Conservation (phyloP, 1,139 yeast species). For the Suhomyces atakaporum region DNA sequence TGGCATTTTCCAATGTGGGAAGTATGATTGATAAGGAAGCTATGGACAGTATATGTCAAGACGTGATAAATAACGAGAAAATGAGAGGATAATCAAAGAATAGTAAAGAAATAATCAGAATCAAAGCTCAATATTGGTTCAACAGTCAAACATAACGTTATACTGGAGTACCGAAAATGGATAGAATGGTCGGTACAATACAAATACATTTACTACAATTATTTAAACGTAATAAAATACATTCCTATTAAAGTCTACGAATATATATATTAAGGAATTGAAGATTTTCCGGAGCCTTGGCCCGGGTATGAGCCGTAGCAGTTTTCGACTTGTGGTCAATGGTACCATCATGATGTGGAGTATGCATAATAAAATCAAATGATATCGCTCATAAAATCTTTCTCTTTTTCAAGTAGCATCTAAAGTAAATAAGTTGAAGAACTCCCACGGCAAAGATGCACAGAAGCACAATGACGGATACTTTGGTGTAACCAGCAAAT, state of each 20-base stretch:
- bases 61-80: constrained; percentile 69
- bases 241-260: constrained; percentile 4
- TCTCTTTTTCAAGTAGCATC: constrained; percentile 29
- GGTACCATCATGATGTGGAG: too few relatives aligned
- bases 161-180: constrained; percentile 3
- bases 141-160: not conserved
- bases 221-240: too few relatives aligned
- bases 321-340: not conserved
- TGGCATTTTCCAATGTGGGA: constrained; percentile 74
- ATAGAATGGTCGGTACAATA: too few relatives aligned
- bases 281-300: too few relatives aligned
- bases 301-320: not conserved
- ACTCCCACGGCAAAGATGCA: constrained; percentile 34
- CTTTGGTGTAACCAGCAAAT: constrained; percentile 34
- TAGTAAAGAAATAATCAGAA: too few relatives aligned
- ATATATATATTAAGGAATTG: constrained; percentile 12
- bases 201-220: too few relatives aligned
- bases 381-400: constrained; percentile 21
- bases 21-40: constrained; percentile 71
- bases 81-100: constrained; percentile 68
- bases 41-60: constrained; percentile 73
- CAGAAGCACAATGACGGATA: constrained; percentile 29
- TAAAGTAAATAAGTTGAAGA: constrained; percentile 32
- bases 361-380: not conserved
- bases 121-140: not conserved